Percentiles rank a stretch among this genome's conserved stretches.
Conservation (phyloP, 164 flowering plant genomes). For the Cinnamomum micranthum region DNA sequence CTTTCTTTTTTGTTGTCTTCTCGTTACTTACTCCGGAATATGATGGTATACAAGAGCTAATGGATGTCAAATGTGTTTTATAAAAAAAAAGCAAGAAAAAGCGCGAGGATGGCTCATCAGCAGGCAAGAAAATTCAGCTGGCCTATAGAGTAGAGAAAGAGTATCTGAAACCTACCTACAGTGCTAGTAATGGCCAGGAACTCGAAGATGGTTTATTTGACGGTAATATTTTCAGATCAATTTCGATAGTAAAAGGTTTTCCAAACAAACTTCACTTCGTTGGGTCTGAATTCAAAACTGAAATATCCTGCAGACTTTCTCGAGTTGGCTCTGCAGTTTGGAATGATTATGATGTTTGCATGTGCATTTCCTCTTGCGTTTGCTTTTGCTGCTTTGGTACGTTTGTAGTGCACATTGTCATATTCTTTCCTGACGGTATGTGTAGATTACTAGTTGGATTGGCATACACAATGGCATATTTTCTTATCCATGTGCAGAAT, state of each 20-base stretch:
- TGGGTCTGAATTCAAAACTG: not conserved
- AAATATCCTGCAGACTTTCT: constrained; percentile 59
- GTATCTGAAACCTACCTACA: constrained; percentile 71
- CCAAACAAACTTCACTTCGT: not conserved
- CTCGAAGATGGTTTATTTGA: constrained; percentile 98
- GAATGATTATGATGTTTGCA: constrained; percentile 99
- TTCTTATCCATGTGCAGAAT: constrained; percentile 36
- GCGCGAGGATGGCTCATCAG: constrained; percentile 39
- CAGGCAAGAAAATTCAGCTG: constrained; percentile 42
- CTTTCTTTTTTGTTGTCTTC: not conserved
- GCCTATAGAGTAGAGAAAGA: constrained; percentile 86
- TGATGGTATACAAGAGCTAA: not conserved
- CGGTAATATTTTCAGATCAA: constrained; percentile 41
- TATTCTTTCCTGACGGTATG: not conserved
- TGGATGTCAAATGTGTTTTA: constrained; percentile 11
- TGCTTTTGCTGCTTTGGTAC: constrained; percentile 72
- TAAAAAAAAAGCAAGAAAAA: constrained; percentile 45
- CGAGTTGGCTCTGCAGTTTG: constrained; percentile 88
- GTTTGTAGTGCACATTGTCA: not conserved
- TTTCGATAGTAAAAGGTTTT: not conserved
- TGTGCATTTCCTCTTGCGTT: constrained; percentile 95
- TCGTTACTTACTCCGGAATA: not conserved
- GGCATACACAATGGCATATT: not conserved
- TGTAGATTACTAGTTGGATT: not conserved
- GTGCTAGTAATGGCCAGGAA: constrained; percentile 82